phyloP scores from a whole-genome alignment of 116 monocot genomes.

The Cymodocea nodosa region DNA sequence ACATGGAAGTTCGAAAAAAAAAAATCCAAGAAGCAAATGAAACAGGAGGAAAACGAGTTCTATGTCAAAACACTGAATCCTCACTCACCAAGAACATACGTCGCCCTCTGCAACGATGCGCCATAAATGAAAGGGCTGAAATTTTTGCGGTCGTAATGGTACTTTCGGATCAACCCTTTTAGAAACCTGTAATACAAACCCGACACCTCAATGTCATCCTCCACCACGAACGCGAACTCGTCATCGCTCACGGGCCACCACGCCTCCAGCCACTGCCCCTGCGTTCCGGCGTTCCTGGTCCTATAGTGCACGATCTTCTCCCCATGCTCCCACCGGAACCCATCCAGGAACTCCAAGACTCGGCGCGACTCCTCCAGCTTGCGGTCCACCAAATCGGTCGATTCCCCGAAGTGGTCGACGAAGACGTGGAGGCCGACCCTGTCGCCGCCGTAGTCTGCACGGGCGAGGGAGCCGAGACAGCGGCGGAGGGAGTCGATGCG shows the following conservation, averaged over 20 bases:
- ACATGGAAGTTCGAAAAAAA: not conserved
- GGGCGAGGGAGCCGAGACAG: slow-evolving; percentile 72
- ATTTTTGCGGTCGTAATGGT: slow-evolving; percentile 67
- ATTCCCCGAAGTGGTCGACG: slow-evolving; percentile 18
- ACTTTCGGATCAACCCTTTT: slow-evolving; percentile 50
- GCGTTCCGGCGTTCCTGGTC: slow-evolving; percentile 67
- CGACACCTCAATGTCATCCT: slow-evolving; percentile 94
- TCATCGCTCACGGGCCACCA: no score
- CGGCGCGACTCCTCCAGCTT: slow-evolving; percentile 35
- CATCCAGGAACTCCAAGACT: slow-evolving; percentile 53
- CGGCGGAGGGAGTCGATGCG: slow-evolving; percentile 56
- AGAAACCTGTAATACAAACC: slow-evolving; percentile 55
- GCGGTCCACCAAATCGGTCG: slow-evolving; percentile 15
- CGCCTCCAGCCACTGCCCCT: slow-evolving; percentile 98
- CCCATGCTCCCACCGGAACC: slow-evolving; percentile 62
- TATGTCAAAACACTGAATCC: slow-evolving; percentile 3
- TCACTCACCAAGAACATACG: slow-evolving; percentile 92
- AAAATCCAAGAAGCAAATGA: not conserved
- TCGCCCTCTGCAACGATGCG: slow-evolving; percentile 86
- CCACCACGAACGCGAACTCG: slow-evolving; percentile 88
- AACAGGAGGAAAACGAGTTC: not conserved
- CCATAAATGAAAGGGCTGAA: slow-evolving; percentile 71
- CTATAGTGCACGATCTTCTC: slow-evolving; percentile 70
- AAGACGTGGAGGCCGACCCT: no score
- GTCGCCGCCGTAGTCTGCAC: slow-evolving; percentile 61